Conservation (phyloP, 805 yeast genomes). For the Saturnispora halmiae region DNA sequence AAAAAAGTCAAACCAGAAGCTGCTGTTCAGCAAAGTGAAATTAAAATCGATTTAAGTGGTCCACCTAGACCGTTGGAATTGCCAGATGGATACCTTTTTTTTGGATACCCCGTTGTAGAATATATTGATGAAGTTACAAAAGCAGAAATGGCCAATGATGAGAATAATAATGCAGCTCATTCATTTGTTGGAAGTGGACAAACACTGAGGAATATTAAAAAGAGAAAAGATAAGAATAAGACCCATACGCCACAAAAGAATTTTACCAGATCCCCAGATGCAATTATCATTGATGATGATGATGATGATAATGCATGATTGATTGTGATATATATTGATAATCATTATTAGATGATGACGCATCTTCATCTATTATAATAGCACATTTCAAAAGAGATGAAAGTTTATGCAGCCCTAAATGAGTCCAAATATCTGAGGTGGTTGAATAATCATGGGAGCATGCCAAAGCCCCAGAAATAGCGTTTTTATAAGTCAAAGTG, state of each 20-base stretch:
- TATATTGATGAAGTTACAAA: slow-evolving; percentile 34
- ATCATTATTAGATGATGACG: background rate
- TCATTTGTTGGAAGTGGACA: slow-evolving; percentile 64
- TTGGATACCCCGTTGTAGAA: slow-evolving; percentile 77
- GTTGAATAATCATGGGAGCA: slow-evolving; percentile 33
- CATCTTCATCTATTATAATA: background rate
- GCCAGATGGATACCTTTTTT: slow-evolving; percentile 82
- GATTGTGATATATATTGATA: background rate
- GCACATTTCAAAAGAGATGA: slow-evolving; percentile 37
- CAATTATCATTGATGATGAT: slow-evolving; percentile 64
- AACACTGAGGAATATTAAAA: slow-evolving; percentile 46
- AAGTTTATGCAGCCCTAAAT: slow-evolving; percentile 33
- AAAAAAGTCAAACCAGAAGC: slow-evolving; percentile 26
- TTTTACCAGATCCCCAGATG: slow-evolving; percentile 63
- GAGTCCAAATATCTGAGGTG: slow-evolving; percentile 40
- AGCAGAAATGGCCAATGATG: slow-evolving; percentile 19
- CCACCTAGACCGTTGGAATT: slow-evolving; percentile 64
- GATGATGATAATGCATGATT: background rate
- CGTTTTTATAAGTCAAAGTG: slow-evolving; percentile 25
- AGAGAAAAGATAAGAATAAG: slow-evolving; percentile 51
- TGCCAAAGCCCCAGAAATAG: slow-evolving; percentile 30
- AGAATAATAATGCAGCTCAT: slow-evolving; percentile 1
- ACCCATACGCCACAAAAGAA: slow-evolving; percentile 49
- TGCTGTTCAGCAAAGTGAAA: slow-evolving; percentile 5
- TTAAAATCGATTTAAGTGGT: slow-evolving; percentile 40